Evolutionary conservation across 495 filamentous ascomycete genomes (phyloP).

Genomic region (Penicillium malachiteum): DNA sequence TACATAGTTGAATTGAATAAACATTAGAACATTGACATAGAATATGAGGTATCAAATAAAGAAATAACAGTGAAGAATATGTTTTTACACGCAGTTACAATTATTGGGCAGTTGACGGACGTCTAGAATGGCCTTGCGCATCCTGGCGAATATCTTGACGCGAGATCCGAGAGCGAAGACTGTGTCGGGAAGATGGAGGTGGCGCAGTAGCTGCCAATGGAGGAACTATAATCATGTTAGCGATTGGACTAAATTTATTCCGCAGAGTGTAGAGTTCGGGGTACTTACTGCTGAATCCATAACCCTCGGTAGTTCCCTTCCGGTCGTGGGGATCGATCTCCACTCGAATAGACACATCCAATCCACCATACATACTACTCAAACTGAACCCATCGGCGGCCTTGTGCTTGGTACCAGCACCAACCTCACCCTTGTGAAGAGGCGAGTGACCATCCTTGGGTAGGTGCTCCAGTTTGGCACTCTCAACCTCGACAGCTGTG

Average conservation of each 20-base stretch:
- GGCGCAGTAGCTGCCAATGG: slow-evolving; percentile 24
- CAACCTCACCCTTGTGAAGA: slow-evolving; percentile 62
- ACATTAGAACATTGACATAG: not conserved
- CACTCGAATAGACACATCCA: slow-evolving; percentile 68
- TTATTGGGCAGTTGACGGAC: slow-evolving; percentile 27
- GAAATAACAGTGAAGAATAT: not conserved
- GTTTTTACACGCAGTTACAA: not conserved
- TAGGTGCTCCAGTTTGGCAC: slow-evolving; percentile 21
- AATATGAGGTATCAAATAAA: slow-evolving; percentile 6
- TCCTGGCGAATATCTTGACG: slow-evolving; percentile 7
- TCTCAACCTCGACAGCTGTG: slow-evolving; percentile 9
- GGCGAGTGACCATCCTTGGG: slow-evolving; percentile 63
- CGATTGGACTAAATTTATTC: too few relatives aligned
- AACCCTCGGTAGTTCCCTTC: slow-evolving; percentile 61
- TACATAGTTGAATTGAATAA: too few relatives aligned
- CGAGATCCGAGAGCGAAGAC: slow-evolving; percentile 23
- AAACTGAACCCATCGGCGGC: slow-evolving; percentile 54
- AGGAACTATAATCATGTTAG: slow-evolving; percentile 22
- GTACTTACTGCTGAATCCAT: slow-evolving; percentile 61
- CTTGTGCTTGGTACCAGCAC: slow-evolving; percentile 63
- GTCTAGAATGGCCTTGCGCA: slow-evolving; percentile 9
- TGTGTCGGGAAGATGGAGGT: slow-evolving; percentile 17
- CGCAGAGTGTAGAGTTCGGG: too few relatives aligned
- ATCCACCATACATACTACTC: slow-evolving; percentile 55
- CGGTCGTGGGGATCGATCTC: slow-evolving; percentile 68